Evolutionary conservation across 1,139 yeast species (phyloP).

Genomic region (Taphrina wiesneri): DNA sequence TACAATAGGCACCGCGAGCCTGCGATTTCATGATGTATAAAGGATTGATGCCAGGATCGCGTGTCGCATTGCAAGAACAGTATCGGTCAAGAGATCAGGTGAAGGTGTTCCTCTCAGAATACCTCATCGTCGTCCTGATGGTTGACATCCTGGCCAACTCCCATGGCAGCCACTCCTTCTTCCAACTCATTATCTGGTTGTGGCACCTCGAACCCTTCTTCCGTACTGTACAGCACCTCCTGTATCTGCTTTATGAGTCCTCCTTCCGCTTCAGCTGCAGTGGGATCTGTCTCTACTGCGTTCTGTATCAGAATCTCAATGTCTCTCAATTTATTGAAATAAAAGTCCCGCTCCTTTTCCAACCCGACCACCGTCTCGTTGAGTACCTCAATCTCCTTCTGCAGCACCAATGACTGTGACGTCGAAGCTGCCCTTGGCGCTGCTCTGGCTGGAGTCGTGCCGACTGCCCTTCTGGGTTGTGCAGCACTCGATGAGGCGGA

Average conservation of each 20-base stretch:
- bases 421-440: slow-evolving; percentile 35
- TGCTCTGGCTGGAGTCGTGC: slow-evolving; percentile 6
- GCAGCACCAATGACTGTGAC: slow-evolving; percentile 35
- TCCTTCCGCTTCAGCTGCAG: slow-evolving; percentile 44
- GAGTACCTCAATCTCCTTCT: slow-evolving; percentile 39
- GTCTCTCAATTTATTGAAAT: slow-evolving; percentile 83
- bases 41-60: too few relatives aligned
- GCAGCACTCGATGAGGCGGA: slow-evolving; percentile 6
- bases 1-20: background rate
- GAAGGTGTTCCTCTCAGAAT: background rate
- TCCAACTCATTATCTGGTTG: slow-evolving; percentile 39
- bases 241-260: slow-evolving; percentile 64
- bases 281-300: slow-evolving; percentile 54
- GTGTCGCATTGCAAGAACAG: too few relatives aligned
- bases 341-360: slow-evolving; percentile 73
- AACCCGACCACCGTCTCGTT: slow-evolving; percentile 47
- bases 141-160: slow-evolving; percentile 1
- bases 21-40: background rate
- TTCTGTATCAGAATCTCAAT: slow-evolving; percentile 79
- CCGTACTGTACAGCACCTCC: slow-evolving; percentile 74
- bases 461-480: slow-evolving; percentile 20
- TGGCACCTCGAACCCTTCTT: slow-evolving; percentile 50
- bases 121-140: slow-evolving; percentile 27
- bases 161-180: slow-evolving; percentile 15
- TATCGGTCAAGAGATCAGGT: too few relatives aligned